phyloP scores from a whole-genome alignment of 2,329 filamentous ascomycete genomes.

The Colletotrichum sp. region DNA sequence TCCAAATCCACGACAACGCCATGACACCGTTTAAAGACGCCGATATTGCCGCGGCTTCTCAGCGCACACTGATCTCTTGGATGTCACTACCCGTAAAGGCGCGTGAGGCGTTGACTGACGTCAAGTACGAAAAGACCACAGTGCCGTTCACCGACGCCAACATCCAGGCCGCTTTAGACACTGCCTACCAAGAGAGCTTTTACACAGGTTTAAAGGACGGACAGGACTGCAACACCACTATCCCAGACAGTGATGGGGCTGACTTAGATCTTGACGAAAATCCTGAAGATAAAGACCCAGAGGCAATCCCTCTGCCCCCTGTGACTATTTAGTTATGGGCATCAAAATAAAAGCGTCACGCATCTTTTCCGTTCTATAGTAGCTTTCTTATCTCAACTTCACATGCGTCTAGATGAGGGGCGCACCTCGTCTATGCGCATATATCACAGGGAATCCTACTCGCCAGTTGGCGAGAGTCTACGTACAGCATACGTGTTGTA shows the following conservation, averaged over 20 bases:
- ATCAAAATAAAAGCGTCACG: background rate
- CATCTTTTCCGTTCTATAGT: background rate
- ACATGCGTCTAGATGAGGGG: fast-evolving
- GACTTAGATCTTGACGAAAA: background rate
- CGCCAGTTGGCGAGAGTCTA: too few species aligned
- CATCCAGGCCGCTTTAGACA: background rate
- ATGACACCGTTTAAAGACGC: background rate
- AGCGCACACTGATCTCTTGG: background rate
- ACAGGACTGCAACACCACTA: background rate
- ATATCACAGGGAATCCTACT: too few species aligned
- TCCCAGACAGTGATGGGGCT: background rate
- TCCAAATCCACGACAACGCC: background rate
- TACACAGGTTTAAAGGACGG: background rate
- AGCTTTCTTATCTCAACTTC: too few species aligned
- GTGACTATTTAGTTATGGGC: background rate
- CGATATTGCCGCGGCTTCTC: background rate
- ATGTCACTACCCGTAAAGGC: background rate
- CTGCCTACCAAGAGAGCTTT: background rate
- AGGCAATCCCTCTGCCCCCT: background rate
- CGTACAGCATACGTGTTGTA: too few species aligned
- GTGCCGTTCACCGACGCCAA: background rate
- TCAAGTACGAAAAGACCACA: background rate
- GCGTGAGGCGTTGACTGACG: background rate
- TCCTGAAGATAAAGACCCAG: background rate
- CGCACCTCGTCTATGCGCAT: too few species aligned